Percentiles rank a stretch among this genome's conserved stretches.
Conservation (phyloP, 495 filamentous ascomycete genomes). For the Platismatia glauca region DNA sequence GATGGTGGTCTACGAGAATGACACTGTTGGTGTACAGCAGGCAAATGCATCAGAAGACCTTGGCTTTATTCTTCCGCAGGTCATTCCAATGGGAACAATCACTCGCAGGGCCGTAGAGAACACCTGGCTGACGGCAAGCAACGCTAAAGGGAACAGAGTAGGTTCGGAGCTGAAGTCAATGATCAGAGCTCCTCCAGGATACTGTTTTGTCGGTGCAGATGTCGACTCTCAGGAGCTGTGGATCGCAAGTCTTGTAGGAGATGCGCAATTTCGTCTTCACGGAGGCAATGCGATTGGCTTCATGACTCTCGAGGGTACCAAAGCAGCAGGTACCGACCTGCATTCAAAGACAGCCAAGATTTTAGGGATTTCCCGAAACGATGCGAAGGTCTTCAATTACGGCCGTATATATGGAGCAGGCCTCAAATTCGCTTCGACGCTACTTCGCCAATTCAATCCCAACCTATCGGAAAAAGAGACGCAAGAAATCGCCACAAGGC, state of each 20-base stretch:
- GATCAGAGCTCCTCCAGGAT: constrained; percentile 83
- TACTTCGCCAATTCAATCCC: constrained; percentile 91
- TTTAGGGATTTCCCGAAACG: constrained; percentile 83
- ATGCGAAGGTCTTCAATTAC: constrained; percentile 98
- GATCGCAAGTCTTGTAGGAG: constrained; percentile 93
- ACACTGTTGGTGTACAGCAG: constrained; percentile 30
- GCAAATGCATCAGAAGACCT: constrained; percentile 30
- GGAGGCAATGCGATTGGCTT: constrained; percentile 96
- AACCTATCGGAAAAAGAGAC: constrained; percentile 67
- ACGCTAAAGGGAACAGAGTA: constrained; percentile 90
- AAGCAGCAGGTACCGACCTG: constrained; percentile 84
- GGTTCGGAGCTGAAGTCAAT: constrained; percentile 97
- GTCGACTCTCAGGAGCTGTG: constrained; percentile 98
- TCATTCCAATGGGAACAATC: constrained; percentile 98
- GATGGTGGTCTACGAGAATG: constrained; percentile 78
- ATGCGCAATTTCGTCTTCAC: constrained; percentile 87
- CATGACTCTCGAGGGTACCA: constrained; percentile 97
- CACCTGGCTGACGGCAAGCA: constrained; percentile 96
- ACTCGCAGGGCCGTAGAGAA: constrained; percentile 96
- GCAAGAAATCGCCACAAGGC: constrained; percentile 58
- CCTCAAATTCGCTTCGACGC: constrained; percentile 79
- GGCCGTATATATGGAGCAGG: constrained; percentile 97
- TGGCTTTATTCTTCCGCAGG: constrained; percentile 92
- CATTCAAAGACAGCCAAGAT: constrained; percentile 91
- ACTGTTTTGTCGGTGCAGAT: constrained; percentile 91